Base-by-base conservation (phyloP, 805 yeast genomes). In the Isabelozyma pseudorhagii region DNA sequence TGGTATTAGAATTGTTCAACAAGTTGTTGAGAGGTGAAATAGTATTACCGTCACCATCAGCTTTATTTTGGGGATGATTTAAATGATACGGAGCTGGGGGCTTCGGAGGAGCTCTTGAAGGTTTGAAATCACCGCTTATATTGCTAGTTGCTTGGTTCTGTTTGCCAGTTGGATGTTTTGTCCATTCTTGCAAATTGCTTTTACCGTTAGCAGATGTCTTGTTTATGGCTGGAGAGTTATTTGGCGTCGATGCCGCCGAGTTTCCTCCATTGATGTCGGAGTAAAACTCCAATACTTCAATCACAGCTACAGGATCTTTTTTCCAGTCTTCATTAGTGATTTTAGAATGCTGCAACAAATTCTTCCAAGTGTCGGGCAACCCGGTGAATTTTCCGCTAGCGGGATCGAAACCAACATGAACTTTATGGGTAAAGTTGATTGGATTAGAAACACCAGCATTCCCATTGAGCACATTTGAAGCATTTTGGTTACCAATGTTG, bases 401-500 rank as follows among this genome's bases (percentile, higher is more conserved):
- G 4, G 94, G 93, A 64, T 88, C 96, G 60, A 85, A 87, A 1
- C 92, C 92, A 25, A 88, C 93, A 64, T 88, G 94, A 14, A 92
- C 97, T 61, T 85, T 88, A 65, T 96, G 99, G 9, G 96, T 90
- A 67, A 93, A 93, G 66, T 93, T 92, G 14, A 93, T 89, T 7
- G 99, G 99, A 39, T 84, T 85, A 3, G 97, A 91, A 9, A 94
- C 97, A 8, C 71, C 75, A 3, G 77, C 69, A 62, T 72, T 57
- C 21, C 68, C 72, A 44, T 48, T 53, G 8, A 47, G 29, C 46
- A 53, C 44, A 25, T 57, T 50, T 2, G 58, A 45, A 4, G 54
- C 18, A 28, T 55, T 56, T 28, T 55, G 58, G 46, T 58, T 62
- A 44, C 69, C 72, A 41, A 69, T 69, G 45, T 66, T 67, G 21